Conservation (phyloP, 768 basidiomycete genomes). For the Boletus subparvulus region DNA sequence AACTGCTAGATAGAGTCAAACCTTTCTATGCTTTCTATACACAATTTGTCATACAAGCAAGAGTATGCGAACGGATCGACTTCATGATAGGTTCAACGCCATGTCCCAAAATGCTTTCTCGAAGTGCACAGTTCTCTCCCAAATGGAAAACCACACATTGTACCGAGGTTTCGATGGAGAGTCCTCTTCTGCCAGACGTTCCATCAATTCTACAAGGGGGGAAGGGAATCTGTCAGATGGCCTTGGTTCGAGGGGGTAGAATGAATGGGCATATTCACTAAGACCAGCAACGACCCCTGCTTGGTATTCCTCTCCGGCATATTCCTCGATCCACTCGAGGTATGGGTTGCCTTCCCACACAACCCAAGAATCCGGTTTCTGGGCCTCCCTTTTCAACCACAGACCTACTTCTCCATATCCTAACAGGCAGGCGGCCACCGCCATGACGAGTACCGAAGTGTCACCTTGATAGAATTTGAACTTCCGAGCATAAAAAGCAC, state of each 20-base stretch:
- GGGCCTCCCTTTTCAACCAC: slow-evolving; percentile 1
- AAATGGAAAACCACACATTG: slow-evolving; percentile 3
- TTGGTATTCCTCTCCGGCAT: neutral
- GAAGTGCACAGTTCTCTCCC: slow-evolving; percentile 2
- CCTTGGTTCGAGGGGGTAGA: neutral
- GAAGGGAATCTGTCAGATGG: neutral
- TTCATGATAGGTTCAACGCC: slow-evolving; percentile 1
- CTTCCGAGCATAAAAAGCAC: too few relatives aligned
- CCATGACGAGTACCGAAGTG: neutral
- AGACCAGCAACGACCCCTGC: neutral
- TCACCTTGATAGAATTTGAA: neutral
- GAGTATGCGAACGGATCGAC: neutral
- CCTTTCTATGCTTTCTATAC: neutral
- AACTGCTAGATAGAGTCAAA: neutral
- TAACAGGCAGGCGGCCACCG: slow-evolving; percentile 1
- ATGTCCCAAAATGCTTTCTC: slow-evolving; percentile 10
- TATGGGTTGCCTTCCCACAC: slow-evolving; percentile 3
- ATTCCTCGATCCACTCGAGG: neutral
- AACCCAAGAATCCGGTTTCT: slow-evolving; percentile 2
- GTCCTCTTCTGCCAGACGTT: neutral
- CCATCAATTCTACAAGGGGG: neutral
- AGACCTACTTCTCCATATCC: slow-evolving; percentile 1
- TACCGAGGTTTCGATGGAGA: neutral
- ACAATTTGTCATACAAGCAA: too few relatives aligned
- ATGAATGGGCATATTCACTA: neutral